Evolutionary conservation across 352 stramenopile genomes (phyloP), one percentile per base, ranked within the genome.

Genomic region (Thalassiosira mediterranea): DNA sequence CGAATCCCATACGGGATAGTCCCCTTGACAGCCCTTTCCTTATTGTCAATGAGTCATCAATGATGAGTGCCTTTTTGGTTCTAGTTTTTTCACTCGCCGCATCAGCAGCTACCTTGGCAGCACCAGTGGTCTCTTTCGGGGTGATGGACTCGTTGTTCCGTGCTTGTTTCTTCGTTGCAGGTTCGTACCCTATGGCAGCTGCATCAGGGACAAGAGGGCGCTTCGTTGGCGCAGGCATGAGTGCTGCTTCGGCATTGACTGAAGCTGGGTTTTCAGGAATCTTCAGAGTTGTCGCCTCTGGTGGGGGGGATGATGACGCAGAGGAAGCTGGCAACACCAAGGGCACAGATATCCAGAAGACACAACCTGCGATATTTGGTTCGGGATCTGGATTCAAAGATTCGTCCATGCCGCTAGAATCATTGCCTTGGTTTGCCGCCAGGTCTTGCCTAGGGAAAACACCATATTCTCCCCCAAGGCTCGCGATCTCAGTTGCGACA

Each of bases 291-390:
- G n/a, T n/a, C n/a, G n/a, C n/a, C n/a, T n/a, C n/a, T 25, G 58
- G 47, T 29, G 7, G 13, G 15, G 21, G 40, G 7, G 38, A 23
- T n/a, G 29, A 13, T 8, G 29, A 28, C 51, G 17, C 65, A 44
- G 25, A 25, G 28, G 25, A 44, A 23, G 44, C 2, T 10, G 77
- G 61, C 21, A 80, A 0, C 0, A 77, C 23, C 8, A 87, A 48
- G 0, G 81, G 73, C 52, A 87, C 32, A 19, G 67, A 77, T 56
- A 89, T 85, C 81, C 81, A 89, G 66, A 89, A 89, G n/a, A 86
- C 61, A 56, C 62, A 71, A 4, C 81, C 81, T 38, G 29, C 71
- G n/a, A 79, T 31, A 57, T 10, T 57, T 53, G 32, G 15, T 49
- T 72, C 46, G 17, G 72, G 32, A 3, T 71, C 1, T 5, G 38